Percentiles rank a stretch among this genome's conserved stretches.
phyloP scores from a whole-genome alignment of 1,139 yeast genomes.

The Saccharomyces hybrid region DNA sequence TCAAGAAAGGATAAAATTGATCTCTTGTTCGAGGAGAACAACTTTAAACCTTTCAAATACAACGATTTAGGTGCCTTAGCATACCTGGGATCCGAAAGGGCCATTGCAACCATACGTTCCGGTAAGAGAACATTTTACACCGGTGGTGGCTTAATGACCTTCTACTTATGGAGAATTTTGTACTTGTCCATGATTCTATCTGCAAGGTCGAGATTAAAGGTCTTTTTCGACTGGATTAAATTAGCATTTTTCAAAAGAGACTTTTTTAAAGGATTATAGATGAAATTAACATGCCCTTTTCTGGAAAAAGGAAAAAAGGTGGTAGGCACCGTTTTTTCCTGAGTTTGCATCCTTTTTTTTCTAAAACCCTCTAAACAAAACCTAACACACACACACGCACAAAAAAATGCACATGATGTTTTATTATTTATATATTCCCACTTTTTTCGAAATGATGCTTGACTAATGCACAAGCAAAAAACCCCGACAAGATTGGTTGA shows the following conservation, averaged over 20 bases:
- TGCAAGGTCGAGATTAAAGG: conserved; percentile 79
- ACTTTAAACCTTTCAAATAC: conserved; percentile 55
- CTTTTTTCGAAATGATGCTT: neutral
- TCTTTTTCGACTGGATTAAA: conserved; percentile 83
- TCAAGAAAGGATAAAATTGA: conserved; percentile 34
- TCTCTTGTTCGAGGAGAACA: conserved; percentile 39
- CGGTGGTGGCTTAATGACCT: conserved; percentile 84
- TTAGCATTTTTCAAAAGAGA: conserved; percentile 88
- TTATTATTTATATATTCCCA: conserved; percentile 1
- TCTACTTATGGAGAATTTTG: conserved; percentile 89
- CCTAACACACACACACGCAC: neutral
- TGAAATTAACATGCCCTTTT: neutral
- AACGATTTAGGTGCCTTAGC: conserved; percentile 71
- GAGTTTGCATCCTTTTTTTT: neutral
- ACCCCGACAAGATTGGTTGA: neutral
- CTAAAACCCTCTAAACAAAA: neutral
- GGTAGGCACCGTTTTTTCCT: neutral
- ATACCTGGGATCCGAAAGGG: conserved; percentile 83
- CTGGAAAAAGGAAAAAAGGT: neutral
- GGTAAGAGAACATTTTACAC: conserved; percentile 83
- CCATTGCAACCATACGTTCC: conserved; percentile 90
- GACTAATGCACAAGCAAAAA: neutral
- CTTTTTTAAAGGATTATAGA: conserved; percentile 39
- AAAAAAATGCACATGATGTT: neutral
- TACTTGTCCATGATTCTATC: conserved; percentile 89